Conservation (phyloP, 2,329 filamentous ascomycete species). For the Venturia nashicola region DNA sequence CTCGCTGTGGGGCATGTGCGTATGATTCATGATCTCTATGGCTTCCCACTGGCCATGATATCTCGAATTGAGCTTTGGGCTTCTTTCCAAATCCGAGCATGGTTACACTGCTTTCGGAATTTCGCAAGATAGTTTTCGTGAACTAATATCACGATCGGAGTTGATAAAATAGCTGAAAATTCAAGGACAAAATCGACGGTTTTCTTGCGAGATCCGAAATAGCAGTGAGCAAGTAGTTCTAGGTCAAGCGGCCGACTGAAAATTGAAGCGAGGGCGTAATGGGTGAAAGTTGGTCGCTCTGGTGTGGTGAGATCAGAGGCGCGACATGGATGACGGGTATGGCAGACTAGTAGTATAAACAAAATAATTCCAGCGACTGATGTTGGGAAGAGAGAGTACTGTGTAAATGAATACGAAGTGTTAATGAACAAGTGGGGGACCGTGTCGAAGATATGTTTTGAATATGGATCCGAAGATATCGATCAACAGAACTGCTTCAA, state of each 20-base stretch:
- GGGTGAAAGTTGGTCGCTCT: background rate
- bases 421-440: background rate
- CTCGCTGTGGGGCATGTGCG: background rate
- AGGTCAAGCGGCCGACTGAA: no score
- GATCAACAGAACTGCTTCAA: background rate
- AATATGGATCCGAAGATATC: background rate
- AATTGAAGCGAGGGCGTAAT: background rate
- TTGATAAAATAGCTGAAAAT: background rate
- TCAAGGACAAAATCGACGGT: background rate
- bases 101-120: background rate
- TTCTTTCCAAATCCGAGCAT: conserved; percentile 1
- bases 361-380: background rate
- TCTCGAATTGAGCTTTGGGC: background rate
- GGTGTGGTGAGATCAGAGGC: background rate
- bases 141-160: background rate
- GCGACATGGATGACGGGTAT: background rate
- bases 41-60: conserved; percentile 3
- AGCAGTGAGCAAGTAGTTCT: no score
- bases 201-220: no score
- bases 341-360: background rate
- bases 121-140: background rate
- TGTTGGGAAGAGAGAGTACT: background rate
- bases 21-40: background rate
- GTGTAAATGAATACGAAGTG: background rate
- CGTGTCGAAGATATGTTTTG: background rate